These are phyloP conservation scores for Geopyxis carbonaria DNA, from an alignment of 495 filamentous ascomycete species.

Conservation along the genomic window DNA sequence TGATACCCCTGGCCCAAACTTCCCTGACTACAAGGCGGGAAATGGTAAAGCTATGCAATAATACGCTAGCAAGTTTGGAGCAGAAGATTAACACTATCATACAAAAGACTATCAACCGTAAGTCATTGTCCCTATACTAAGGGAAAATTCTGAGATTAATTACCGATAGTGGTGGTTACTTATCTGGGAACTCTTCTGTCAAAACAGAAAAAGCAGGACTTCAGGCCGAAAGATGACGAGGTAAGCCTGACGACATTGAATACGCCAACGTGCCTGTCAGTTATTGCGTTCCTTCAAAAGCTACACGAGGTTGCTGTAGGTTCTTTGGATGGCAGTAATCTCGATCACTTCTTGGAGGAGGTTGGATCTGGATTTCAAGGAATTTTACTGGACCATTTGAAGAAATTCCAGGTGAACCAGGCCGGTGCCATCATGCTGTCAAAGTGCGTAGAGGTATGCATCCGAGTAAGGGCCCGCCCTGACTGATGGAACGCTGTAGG, in stretches of 20 bases:
- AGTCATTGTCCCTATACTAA: constrained; percentile 6
- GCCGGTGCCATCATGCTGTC: constrained; percentile 87
- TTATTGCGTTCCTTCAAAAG: constrained; percentile 57
- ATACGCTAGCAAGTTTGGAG: constrained; percentile 61
- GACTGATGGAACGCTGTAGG: constrained; percentile 12
- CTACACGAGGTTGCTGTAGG: constrained; percentile 41
- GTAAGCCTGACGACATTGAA: constrained; percentile 66
- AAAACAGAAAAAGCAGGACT: constrained; percentile 80
- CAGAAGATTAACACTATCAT: constrained; percentile 76
- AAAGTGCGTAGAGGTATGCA: constrained; percentile 29
- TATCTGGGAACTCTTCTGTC: constrained; percentile 61
- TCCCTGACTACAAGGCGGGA: constrained; percentile 78
- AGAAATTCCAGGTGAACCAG: constrained; percentile 77
- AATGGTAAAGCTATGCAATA: constrained; percentile 70
- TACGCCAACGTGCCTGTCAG: constrained; percentile 64
- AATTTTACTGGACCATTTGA: constrained; percentile 79
- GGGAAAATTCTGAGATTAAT: background rate
- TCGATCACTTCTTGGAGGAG: constrained; percentile 63
- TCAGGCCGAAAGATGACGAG: constrained; percentile 73
- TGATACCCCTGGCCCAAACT: constrained; percentile 72
- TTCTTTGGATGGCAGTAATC: constrained; percentile 61
- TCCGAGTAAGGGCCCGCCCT: background rate
- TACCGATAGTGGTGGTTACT: constrained; percentile 41
- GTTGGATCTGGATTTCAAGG: constrained; percentile 60
- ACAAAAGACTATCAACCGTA: constrained; percentile 58